A percentile compares a stretch with the other conserved stretches of the same genome.
Conservation (phyloP, 805 yeast genomes). For the Candida yuanshanica region DNA sequence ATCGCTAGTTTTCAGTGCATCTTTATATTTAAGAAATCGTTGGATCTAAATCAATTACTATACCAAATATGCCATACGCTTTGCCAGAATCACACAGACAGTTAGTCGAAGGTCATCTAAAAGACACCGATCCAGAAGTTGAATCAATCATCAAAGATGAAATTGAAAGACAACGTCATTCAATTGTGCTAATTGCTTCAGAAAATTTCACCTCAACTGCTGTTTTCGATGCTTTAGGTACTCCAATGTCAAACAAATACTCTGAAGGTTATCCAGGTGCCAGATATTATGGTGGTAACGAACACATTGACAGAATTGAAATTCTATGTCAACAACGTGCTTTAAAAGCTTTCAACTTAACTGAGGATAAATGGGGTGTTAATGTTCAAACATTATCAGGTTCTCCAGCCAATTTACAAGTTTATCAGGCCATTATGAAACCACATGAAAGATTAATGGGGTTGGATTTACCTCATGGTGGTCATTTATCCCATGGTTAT, state of each 20-base stretch:
- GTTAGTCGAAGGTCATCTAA: conserved; percentile 51
- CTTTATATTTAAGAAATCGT: too few species aligned
- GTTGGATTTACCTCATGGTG: conserved; percentile 96
- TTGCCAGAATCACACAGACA: conserved; percentile 60
- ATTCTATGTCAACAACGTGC: conserved; percentile 88
- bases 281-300: conserved; percentile 97
- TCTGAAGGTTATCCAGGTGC: conserved; percentile 99
- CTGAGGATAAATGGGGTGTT: conserved; percentile 90
- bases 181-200: conserved; percentile 88
- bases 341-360: conserved; percentile 69
- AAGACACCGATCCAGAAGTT: conserved; percentile 81
- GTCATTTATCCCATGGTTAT: conserved; percentile 96
- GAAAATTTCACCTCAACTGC: conserved; percentile 95
- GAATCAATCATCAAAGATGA: conserved; percentile 71
- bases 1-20: not conserved
- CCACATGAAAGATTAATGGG: conserved; percentile 96
- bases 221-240: conserved; percentile 90
- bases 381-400: conserved; percentile 95
- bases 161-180: conserved; percentile 80
- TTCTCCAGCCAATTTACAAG: conserved; percentile 93
- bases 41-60: too few species aligned
- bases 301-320: conserved; percentile 89
- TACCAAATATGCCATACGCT: conserved; percentile 48
- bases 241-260: conserved; percentile 96
- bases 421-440: conserved; percentile 82